Conservation (phyloP, 2,329 filamentous ascomycete species). For the Colletotrichum aenigma region DNA sequence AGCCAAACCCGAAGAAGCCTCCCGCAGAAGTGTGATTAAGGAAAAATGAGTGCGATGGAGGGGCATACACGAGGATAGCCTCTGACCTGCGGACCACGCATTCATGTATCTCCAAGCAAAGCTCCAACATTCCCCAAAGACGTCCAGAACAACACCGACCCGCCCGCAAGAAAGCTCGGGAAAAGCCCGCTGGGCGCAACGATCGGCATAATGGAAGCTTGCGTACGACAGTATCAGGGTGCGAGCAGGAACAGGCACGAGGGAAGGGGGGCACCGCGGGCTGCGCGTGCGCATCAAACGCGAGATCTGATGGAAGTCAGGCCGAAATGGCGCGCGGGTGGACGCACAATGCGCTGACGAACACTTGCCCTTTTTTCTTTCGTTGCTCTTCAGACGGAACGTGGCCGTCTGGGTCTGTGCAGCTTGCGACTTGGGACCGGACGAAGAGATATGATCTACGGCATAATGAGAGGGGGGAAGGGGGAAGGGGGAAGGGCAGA, state of each 20-base stretch:
- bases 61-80: fast-evolving
- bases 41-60: fast-evolving
- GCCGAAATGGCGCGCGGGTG: neutral
- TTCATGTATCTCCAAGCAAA: neutral
- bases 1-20: fast-evolving
- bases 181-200: neutral
- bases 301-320: conserved; percentile 7
- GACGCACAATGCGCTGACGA: neutral
- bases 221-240: neutral
- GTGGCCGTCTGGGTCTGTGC: neutral
- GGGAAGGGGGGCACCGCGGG: neutral
- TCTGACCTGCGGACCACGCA: neutral
- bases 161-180: neutral
- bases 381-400: neutral
- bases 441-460: neutral
- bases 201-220: neutral
- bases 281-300: neutral
- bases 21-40: neutral
- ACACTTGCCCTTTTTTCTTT: neutral
- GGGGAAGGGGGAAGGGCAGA: no score
- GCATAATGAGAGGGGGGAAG: neutral
- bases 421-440: neutral
- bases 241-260: neutral
- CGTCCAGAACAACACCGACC: no score
- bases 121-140: no score